phyloP scores from a whole-genome alignment of 331 rosid genomes.

The Rosa hybrid region DNA sequence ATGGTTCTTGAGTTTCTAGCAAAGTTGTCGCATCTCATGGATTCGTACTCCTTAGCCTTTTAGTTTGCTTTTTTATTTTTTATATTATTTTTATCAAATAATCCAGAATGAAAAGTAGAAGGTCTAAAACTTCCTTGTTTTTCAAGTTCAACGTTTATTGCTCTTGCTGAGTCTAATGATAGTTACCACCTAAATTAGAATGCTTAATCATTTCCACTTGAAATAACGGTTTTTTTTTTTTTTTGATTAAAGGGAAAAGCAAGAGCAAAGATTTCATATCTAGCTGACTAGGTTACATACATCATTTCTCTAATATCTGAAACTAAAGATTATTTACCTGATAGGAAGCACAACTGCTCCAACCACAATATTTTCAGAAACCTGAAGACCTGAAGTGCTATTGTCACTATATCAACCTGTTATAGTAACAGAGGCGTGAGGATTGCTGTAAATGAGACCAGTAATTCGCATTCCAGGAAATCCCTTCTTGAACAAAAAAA shows the following conservation, averaged over 20 bases:
- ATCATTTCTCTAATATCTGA: conserved; percentile 8
- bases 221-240: no score
- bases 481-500: neutral
- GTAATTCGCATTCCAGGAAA: conserved; percentile 15
- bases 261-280: neutral
- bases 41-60: neutral
- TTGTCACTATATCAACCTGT: conserved; percentile 8
- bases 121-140: neutral
- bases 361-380: neutral
- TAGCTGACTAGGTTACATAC: neutral
- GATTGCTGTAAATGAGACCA: conserved; percentile 32
- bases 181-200: neutral
- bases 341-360: neutral
- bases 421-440: neutral
- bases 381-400: neutral
- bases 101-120: neutral
- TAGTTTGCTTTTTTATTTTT: neutral
- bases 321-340: neutral
- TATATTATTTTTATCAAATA: neutral
- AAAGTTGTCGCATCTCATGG: neutral
- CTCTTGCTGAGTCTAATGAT: neutral
- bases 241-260: neutral
- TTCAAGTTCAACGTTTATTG: neutral
- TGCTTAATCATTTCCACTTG: neutral
- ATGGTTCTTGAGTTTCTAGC: neutral